Base-by-base conservation (phyloP, 2,329 filamentous ascomycete species). In the Trichoderma gracile region DNA sequence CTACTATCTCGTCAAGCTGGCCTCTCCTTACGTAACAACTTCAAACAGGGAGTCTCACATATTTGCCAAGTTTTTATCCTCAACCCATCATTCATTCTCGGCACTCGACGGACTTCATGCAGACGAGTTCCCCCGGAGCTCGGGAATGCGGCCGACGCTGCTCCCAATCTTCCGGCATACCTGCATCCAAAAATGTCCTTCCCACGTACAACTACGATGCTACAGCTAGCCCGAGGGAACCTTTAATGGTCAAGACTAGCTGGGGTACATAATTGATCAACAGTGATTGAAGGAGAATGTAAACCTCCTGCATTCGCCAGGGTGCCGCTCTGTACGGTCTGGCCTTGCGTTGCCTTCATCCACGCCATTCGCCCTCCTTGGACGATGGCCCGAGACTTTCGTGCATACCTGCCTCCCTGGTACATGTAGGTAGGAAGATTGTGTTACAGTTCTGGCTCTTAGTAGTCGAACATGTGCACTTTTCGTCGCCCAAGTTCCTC, bases 121-220 rank as follows among this genome's bases (percentile, higher is more conserved):
- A 3, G 15, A 42, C 17, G 19, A 23, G 8, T 19, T 9, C 33
- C 23, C 25, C 21, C 57, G 12, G 33, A 38, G 49, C 49, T 38
- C 27, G 53, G 49, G 59, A 62, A 62, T 62, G 59, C 49, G 49
- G 49, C 42, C 49, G 27, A 42, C 23, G 49, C 21, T 25, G 40
- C n/a, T 54, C 40, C 43, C 33, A 45, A 62, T 62, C 52, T 52
- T 27, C 40, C 59, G 59, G 21, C 49, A 62, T 62, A 54, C 59
- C 59, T 62, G 59, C 53, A 46, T 46, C 47, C 25, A 6, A 49
- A 59, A 59, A 47, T 25, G 19, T 19, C 55, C 27, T 27, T 17
- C 6, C 25, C 40, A 47, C 19, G 33, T n/a, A n/a, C n/a, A n/a
- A n/a, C n/a, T n/a, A n/a, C n/a, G n/a, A n/a, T n/a, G n/a, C n/a